Base-by-base conservation (phyloP, 768 basidiomycete genomes). In the Pulveroboletus sp. region DNA sequence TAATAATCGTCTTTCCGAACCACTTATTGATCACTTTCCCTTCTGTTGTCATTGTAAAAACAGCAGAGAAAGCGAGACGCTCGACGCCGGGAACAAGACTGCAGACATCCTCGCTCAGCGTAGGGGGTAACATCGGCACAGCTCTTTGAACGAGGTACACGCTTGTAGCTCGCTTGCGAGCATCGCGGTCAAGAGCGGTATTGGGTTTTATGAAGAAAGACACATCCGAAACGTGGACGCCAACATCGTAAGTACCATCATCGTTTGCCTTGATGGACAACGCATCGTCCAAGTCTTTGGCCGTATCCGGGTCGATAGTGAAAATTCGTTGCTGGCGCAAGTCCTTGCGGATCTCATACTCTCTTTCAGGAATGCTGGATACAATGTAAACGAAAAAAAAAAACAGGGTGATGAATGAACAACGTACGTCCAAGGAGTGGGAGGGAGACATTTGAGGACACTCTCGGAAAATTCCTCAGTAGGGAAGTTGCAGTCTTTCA, bases 401-500 rank as follows among this genome's bases (percentile, higher is more conserved):
- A 33, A 11, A 24, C 6, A 49, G 39, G 8, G 18, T 17, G 28
- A 27, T 3, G 30, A 46, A 39, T 36, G 8, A 33, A 56, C 5
- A 47, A 51, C 86, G 71, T 65, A 91, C 86, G 77, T 82, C 93
- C 93, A 99, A 13, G 96, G 96, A 54, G 89, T 79, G 21, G 96
- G 96, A 42, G 96, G 96, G 24, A 98, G 72, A 65, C 96, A 98
- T 69, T 98, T 97, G 55, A 93, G 64, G 21, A 97, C 93, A 61
- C 89, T 89, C 41, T 99, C 96, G 8, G 86, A 82, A 70, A 99
- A 99, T 55, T 98, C 96, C 68, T 95, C 93, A 0, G 92, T 89
- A 2, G 95, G 92, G 83, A 97, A 97, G 71, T 97, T 97, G 77
- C 93, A 97, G 68, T 99, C 96, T 69, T 98, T 98, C 57, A 99